Percentiles rank a stretch among this genome's conserved stretches.
phyloP scores from a whole-genome alignment of 1,139 yeast species.

The Pichia sp. region DNA sequence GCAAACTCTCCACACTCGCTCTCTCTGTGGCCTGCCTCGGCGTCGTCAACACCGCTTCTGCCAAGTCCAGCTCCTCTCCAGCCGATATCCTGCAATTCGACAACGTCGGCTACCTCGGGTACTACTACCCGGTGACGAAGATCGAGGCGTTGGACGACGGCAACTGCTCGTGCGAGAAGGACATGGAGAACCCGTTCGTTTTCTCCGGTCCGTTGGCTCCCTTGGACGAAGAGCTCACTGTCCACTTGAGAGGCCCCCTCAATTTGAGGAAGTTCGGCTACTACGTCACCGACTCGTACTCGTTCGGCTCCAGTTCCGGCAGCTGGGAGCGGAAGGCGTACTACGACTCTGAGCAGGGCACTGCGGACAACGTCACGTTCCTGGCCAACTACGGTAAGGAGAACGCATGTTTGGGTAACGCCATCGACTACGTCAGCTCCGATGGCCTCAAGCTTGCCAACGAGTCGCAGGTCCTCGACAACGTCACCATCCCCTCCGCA shows the following conservation, averaged over 20 bases:
- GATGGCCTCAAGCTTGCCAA: slow-evolving; percentile 43
- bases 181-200: slow-evolving; percentile 34
- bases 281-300: slow-evolving; percentile 41
- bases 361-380: slow-evolving; percentile 58
- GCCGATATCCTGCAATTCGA: slow-evolving; percentile 46
- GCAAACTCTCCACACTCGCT: neutral
- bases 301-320: slow-evolving; percentile 32
- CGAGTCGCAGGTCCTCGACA: slow-evolving; percentile 46
- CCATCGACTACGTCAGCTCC: slow-evolving; percentile 47
- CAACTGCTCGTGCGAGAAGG: slow-evolving; percentile 50
- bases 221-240: slow-evolving; percentile 64
- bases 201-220: slow-evolving; percentile 68
- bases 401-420: slow-evolving; percentile 61
- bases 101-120: slow-evolving; percentile 65
- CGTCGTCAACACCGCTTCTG: neutral
- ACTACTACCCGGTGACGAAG: slow-evolving; percentile 48
- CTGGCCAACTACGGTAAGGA: slow-evolving; percentile 48
- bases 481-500: slow-evolving; percentile 48
- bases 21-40: neutral
- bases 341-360: slow-evolving; percentile 38
- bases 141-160: slow-evolving; percentile 45
- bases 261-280: slow-evolving; percentile 60
- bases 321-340: slow-evolving; percentile 45
- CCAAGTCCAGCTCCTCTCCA: slow-evolving; percentile 19
- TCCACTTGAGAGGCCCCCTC: slow-evolving; percentile 78